These are phyloP conservation scores for Trichophyton rubrum DNA, from an alignment of 2,329 filamentous ascomycete genomes.

Conservation along the genomic window DNA sequence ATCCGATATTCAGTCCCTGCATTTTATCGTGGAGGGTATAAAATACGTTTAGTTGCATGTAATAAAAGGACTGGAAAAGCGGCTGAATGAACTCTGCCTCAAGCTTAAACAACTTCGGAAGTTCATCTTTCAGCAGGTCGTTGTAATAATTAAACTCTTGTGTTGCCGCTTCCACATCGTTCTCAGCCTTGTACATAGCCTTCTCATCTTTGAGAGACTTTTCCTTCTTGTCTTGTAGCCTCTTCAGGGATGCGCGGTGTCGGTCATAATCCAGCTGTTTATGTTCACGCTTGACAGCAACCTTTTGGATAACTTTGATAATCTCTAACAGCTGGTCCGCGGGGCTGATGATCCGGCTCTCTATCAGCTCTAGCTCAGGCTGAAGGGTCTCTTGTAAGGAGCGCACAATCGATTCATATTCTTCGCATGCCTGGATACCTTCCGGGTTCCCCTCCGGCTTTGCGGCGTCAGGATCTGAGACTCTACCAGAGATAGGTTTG, in stretches of 20 bases:
- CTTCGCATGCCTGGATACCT: slow-evolving; percentile 87
- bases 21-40: slow-evolving; percentile 97
- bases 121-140: slow-evolving; percentile 86
- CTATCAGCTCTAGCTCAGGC: slow-evolving; percentile 96
- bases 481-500: slow-evolving; percentile 90
- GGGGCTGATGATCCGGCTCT: slow-evolving; percentile 76
- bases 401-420: slow-evolving; percentile 83
- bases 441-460: slow-evolving; percentile 77
- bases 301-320: slow-evolving; percentile 89
- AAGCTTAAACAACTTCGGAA: slow-evolving; percentile 79
- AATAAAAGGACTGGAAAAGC: slow-evolving; percentile 97
- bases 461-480: slow-evolving; percentile 81
- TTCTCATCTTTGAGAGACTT: slow-evolving; percentile 95
- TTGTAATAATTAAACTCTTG: slow-evolving; percentile 98
- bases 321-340: slow-evolving; percentile 89
- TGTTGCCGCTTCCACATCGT: slow-evolving; percentile 77
- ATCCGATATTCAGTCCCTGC: slow-evolving; percentile 93
- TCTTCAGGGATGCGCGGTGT: slow-evolving; percentile 71
- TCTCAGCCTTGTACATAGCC: slow-evolving; percentile 89
- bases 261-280: slow-evolving; percentile 96
- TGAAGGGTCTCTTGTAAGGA: slow-evolving; percentile 79
- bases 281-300: slow-evolving; percentile 79
- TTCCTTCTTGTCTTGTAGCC: slow-evolving; percentile 95
- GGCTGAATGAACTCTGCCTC: slow-evolving; percentile 93
- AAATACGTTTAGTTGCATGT: slow-evolving; percentile 99